phyloP scores from a whole-genome alignment of 495 filamentous ascomycete genomes.

The Hypoxylon lienhwacheense region DNA sequence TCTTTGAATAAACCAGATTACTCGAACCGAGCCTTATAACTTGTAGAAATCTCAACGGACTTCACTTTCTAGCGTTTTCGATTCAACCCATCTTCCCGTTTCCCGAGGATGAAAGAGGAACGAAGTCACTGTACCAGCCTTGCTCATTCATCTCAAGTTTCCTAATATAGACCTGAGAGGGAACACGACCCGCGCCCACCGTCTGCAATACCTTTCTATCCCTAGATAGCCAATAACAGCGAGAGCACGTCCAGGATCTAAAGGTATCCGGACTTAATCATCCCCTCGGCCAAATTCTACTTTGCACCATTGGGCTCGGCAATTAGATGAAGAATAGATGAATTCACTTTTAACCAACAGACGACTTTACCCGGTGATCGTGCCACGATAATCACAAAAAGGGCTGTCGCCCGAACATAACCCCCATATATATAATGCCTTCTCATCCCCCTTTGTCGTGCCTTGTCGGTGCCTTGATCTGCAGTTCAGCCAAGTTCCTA shows the following conservation, averaged over 20 bases:
- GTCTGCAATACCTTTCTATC: slow-evolving; percentile 10
- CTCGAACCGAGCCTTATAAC: too few relatives aligned
- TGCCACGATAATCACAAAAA: slow-evolving; percentile 21
- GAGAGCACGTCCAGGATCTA: not conserved
- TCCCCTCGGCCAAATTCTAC: slow-evolving; percentile 32
- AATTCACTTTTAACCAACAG: slow-evolving; percentile 25
- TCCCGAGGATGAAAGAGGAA: slow-evolving; percentile 6
- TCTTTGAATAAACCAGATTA: too few relatives aligned
- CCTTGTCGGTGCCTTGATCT: slow-evolving; percentile 12
- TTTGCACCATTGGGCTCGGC: slow-evolving; percentile 21
- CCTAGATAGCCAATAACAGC: slow-evolving; percentile 12
- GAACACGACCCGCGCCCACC: slow-evolving; percentile 1
- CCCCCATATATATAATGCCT: slow-evolving; percentile 18
- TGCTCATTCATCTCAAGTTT: not conserved
- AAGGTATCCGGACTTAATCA: slow-evolving; percentile 11
- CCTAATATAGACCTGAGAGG: slow-evolving; percentile 20
- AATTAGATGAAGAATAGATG: slow-evolving; percentile 5
- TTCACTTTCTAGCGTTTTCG: too few relatives aligned
- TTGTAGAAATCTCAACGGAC: too few relatives aligned
- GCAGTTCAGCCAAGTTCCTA: slow-evolving; percentile 11
- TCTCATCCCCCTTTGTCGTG: too few relatives aligned
- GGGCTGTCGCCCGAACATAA: not conserved
- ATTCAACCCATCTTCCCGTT: slow-evolving; percentile 27
- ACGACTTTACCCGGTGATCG: slow-evolving; percentile 22
- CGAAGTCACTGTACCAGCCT: not conserved